phyloP scores from a whole-genome alignment of 2,329 filamentous ascomycete genomes.

The Pyrenophora graminea region DNA sequence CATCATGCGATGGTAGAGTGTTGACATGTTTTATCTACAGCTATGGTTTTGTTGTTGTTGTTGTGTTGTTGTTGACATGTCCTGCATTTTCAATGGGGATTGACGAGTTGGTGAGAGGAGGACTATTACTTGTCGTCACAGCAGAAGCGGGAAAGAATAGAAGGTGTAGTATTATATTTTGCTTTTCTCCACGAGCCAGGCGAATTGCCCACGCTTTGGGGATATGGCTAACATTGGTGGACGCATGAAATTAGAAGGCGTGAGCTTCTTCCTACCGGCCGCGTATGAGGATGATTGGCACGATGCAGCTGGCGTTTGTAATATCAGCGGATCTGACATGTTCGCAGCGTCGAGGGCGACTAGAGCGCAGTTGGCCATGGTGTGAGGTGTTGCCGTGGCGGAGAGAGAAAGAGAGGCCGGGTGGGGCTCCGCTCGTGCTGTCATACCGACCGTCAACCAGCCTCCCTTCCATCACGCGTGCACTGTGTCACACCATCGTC shows the following conservation, averaged over 20 bases:
- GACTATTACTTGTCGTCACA: neutral
- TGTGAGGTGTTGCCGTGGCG: neutral
- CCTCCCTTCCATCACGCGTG: neutral
- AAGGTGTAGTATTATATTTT: neutral
- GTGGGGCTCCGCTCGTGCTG: neutral
- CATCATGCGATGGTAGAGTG: neutral
- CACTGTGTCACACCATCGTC: neutral
- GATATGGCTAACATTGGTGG: no score
- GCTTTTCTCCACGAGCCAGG: neutral
- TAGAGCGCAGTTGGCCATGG: no score
- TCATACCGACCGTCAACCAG: constrained; percentile 2
- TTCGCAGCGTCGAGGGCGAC: no score
- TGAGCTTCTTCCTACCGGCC: no score
- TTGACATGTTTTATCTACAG: no score
- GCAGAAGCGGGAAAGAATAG: neutral
- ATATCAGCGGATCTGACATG: no score
- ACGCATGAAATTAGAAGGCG: no score
- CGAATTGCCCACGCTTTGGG: neutral
- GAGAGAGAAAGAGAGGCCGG: neutral
- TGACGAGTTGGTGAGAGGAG: neutral
- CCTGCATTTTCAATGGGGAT: no score
- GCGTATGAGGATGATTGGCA: no score
- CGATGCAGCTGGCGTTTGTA: no score
- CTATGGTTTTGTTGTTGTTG: no score
- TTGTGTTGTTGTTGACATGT: no score